A percentile compares a stretch with the other conserved stretches of the same genome.
phyloP scores from a whole-genome alignment of 2,329 filamentous ascomycete genomes.

The Cladobotryum protrusum region DNA sequence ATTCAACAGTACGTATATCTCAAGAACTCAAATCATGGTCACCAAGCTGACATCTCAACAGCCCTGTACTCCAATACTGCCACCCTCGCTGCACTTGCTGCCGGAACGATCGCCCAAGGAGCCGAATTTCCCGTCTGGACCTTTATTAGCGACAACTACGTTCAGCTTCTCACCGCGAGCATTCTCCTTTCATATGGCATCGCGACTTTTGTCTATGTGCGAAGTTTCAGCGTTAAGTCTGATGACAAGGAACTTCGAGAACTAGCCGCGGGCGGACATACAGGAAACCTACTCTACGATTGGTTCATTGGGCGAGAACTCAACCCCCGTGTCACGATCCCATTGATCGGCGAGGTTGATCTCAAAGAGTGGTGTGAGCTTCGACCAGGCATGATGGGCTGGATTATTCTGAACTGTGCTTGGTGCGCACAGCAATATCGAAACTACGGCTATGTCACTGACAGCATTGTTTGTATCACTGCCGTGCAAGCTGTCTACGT shows the following conservation, averaged over 20 bases:
- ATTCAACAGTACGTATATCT: constrained; percentile 57
- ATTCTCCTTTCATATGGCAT: constrained; percentile 68
- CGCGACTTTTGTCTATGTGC: constrained; percentile 72
- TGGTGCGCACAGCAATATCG: constrained; percentile 86
- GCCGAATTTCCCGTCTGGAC: constrained; percentile 84
- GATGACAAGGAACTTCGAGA: constrained; percentile 67
- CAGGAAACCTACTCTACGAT: constrained; percentile 84
- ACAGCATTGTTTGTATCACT: constrained; percentile 77
- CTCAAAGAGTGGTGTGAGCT: constrained; percentile 88
- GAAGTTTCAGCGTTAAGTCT: constrained; percentile 75
- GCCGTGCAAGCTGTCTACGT: constrained; percentile 75
- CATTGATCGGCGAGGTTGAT: constrained; percentile 77
- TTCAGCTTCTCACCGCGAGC: constrained; percentile 79
- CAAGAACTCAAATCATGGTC: not conserved
- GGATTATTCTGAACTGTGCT: constrained; percentile 77
- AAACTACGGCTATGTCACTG: constrained; percentile 73
- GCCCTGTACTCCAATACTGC: constrained; percentile 70
- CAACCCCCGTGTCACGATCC: constrained; percentile 76
- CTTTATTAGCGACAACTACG: constrained; percentile 85
- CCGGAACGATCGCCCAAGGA: constrained; percentile 70
- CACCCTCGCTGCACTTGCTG: constrained; percentile 63
- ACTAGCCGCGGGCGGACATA: constrained; percentile 73
- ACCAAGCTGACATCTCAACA: constrained; percentile 28
- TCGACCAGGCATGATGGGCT: constrained; percentile 85
- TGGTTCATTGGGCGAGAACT: constrained; percentile 96